Conservation (phyloP, 1,284 basidiomycete species). For the Boletellus sp. region DNA sequence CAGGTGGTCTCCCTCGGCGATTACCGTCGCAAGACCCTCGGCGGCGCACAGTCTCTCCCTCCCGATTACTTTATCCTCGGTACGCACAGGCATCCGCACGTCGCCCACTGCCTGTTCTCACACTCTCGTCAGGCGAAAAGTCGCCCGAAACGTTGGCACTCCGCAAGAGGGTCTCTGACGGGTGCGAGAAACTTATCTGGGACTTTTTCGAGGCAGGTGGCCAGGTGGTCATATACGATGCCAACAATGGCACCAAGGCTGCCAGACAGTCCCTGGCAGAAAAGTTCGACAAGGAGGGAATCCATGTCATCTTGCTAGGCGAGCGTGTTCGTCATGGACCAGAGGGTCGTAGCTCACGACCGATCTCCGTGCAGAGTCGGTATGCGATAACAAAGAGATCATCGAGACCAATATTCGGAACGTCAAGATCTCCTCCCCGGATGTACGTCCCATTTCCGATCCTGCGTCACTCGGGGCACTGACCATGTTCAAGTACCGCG, state of each 20-base stretch:
- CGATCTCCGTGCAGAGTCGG: conserved; percentile 54
- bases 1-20: conserved; percentile 94
- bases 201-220: conserved; percentile 86
- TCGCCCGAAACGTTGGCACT: conserved; percentile 76
- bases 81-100: conserved; percentile 31
- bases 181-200: conserved; percentile 86
- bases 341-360: neutral
- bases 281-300: conserved; percentile 78
- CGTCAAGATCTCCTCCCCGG: conserved; percentile 97
- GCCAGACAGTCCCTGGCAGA: conserved; percentile 73
- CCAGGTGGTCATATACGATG: conserved; percentile 98
- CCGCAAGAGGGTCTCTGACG: conserved; percentile 69
- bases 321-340: conserved; percentile 24
- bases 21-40: conserved; percentile 87
- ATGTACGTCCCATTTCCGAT: conserved; percentile 52
- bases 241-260: conserved; percentile 86
- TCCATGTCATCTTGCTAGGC: conserved; percentile 95
- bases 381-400: conserved; percentile 88
- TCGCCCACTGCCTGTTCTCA: neutral
- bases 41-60: conserved; percentile 84
- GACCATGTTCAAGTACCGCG: conserved; percentile 66
- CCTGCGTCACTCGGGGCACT: neutral
- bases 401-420: conserved; percentile 93
- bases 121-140: conserved; percentile 57
- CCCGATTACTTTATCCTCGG: conserved; percentile 89